Percentiles rank a stretch among this genome's conserved stretches.
Conservation (phyloP, 352 stramenopile genomes). For the Phytopythium chamaehyphon region DNA sequence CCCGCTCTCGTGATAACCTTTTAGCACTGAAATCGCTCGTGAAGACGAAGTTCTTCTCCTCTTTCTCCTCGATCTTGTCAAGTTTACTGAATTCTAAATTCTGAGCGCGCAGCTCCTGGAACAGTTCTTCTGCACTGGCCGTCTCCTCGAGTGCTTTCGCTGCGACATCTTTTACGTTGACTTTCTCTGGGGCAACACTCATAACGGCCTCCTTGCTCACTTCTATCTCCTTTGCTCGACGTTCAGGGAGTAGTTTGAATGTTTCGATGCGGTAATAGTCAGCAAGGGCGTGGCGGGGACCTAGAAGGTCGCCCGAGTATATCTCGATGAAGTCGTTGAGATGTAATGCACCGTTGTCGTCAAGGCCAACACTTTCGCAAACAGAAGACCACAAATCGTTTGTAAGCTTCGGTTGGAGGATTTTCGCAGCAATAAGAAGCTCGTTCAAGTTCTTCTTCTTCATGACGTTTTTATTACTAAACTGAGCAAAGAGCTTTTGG, state of each 20-base stretch:
- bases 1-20: conserved; percentile 17
- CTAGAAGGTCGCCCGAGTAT: conserved; percentile 32
- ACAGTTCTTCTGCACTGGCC: conserved; percentile 42
- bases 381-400: conserved; percentile 35
- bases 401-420: conserved; percentile 36
- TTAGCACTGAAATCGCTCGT: conserved; percentile 22
- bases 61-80: conserved; percentile 26
- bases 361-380: conserved; percentile 29
- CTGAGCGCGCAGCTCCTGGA: conserved; percentile 36
- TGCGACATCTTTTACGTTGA: conserved; percentile 45
- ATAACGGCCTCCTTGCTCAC: conserved; percentile 40
- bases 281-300: conserved; percentile 32
- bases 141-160: conserved; percentile 35
- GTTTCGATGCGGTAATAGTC: conserved; percentile 61
- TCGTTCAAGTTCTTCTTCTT: conserved; percentile 38
- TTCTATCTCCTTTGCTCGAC: conserved; percentile 19
- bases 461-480: conserved; percentile 34
- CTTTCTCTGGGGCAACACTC: conserved; percentile 40
- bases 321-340: conserved; percentile 36
- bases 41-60: conserved; percentile 21
- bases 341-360: conserved; percentile 28
- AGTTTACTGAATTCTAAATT: conserved; percentile 47
- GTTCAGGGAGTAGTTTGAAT: conserved; percentile 45
- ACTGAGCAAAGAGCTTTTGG: conserved; percentile 41
- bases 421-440: conserved; percentile 28